A percentile compares a stretch with the other conserved stretches of the same genome.
Evolutionary conservation across 805 yeast genomes (phyloP).

Genomic region (Schwanniomyces pseudopolymorphus): DNA sequence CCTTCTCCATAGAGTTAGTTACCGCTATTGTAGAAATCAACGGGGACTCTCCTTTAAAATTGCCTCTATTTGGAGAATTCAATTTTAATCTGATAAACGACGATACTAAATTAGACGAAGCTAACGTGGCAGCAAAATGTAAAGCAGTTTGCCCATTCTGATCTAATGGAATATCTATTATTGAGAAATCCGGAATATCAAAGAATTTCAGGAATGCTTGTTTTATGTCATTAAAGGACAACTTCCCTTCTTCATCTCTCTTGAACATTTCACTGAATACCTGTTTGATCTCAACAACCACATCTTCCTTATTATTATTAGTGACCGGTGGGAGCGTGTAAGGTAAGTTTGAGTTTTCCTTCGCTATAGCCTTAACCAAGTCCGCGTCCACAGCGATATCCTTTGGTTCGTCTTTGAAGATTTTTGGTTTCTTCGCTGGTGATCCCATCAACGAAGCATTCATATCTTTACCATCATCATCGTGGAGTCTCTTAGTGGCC

Average conservation of each 20-base stretch:
- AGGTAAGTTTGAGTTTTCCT: constrained; percentile 33
- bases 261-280: constrained; percentile 38
- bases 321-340: constrained; percentile 30
- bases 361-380: constrained; percentile 4
- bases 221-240: constrained; percentile 22
- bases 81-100: constrained; percentile 33
- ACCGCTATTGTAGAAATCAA: constrained; percentile 76
- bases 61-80: constrained; percentile 41
- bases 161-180: constrained; percentile 39
- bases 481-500: constrained; percentile 15
- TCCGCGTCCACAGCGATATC: constrained; percentile 2
- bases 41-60: constrained; percentile 37
- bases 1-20: constrained; percentile 77
- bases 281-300: constrained; percentile 30
- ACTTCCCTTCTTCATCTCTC: constrained; percentile 13
- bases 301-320: constrained; percentile 21
- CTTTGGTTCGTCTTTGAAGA: constrained; percentile 1
- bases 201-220: constrained; percentile 22
- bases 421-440: constrained; percentile 31
- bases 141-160: constrained; percentile 40
- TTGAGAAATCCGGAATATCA: constrained; percentile 11
- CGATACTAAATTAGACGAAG: constrained; percentile 33
- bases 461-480: constrained; percentile 13
- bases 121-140: constrained; percentile 44
- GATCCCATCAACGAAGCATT: constrained; percentile 22